Conservation (phyloP, 1,139 yeast genomes). For the Wickerhamomyces sp. region DNA sequence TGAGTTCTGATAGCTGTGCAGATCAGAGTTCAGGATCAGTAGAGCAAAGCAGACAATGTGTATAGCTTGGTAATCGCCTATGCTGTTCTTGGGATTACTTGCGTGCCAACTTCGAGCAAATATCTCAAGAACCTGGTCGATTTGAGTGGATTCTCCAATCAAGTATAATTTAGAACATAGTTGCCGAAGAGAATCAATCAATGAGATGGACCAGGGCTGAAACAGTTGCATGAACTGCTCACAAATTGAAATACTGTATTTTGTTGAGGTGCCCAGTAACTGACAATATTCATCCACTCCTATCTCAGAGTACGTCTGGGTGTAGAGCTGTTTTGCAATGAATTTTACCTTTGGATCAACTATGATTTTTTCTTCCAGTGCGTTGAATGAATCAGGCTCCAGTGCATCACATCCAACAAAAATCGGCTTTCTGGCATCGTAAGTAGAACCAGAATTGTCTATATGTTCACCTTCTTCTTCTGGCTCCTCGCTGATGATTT, state of each 20-base stretch:
- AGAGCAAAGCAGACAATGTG: constrained; percentile 73
- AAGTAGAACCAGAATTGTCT: not conserved
- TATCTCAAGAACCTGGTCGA: constrained; percentile 68
- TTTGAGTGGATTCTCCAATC: constrained; percentile 80
- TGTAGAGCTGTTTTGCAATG: constrained; percentile 28
- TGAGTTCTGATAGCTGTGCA: constrained; percentile 47
- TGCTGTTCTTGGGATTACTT: constrained; percentile 41
- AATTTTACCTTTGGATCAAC: not conserved
- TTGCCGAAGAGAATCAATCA: constrained; percentile 51
- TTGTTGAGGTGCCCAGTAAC: constrained; percentile 26
- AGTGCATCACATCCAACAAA: not conserved
- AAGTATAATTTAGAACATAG: constrained; percentile 64
- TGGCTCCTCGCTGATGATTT: constrained; percentile 17
- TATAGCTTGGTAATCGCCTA: constrained; percentile 56
- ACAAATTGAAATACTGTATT: constrained; percentile 22
- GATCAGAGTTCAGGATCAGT: constrained; percentile 65
- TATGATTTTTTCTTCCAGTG: not conserved
- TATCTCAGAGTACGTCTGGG: constrained; percentile 24
- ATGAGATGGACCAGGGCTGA: constrained; percentile 30
- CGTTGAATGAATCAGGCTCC: not conserved
- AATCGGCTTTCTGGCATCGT: not conserved
- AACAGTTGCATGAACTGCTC: constrained; percentile 25
- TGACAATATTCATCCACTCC: constrained; percentile 30
- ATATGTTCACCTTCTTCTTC: constrained; percentile 9
- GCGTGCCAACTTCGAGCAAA: constrained; percentile 66